Evolutionary conservation across 495 filamentous ascomycete genomes (phyloP), one percentile per base, ranked within the genome.

Genomic region (Neurospora cerealis): DNA sequence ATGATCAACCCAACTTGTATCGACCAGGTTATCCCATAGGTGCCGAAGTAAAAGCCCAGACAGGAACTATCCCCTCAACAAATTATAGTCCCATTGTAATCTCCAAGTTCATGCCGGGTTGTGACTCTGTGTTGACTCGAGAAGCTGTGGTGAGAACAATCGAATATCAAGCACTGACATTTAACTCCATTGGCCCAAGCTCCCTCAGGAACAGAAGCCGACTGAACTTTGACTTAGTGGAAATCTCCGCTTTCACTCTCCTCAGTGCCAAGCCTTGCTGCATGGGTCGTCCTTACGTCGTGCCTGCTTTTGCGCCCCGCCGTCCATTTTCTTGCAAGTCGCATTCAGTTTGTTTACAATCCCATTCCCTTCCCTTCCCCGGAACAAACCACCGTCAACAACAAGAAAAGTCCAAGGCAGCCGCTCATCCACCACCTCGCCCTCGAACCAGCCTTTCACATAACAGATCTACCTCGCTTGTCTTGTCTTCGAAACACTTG

Each of bases 1-100:
- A 48, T 87, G 71, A 78, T 48, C n/a, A 46, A 5, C 19, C 1
- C 3, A 46, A 46, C 3, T 46, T 46, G 44, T 46, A 46, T n/a
- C 17, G 6, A 8, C 41, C 41, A n/a, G 44, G 19, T 46, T 9
- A 46, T 46, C 42, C 21, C 4, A 24, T 54, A 2, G 10, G 10
- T 24, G 24, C 54, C 54, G 2, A 62, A 19, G 15, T 62, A 24
- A 21, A 21, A 13, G 15, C 10, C 13, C 9, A 54, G 21, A 24
- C 4, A 10, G 21, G 5, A 54, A 54, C 1, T 8, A 1, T 62
- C 2, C 15, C 13, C 32, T 62, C 13, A 28, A 17, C 24, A 32
- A 9, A 62, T 17, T 17, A 15, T 32, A 62, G 54, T 11, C 48
- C n/a, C 21, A 24, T 28, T 24, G n/a, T n/a, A n/a, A n/a, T n/a